These are phyloP conservation scores for Suillus brevipes DNA, from an alignment of 768 basidiomycete genomes.

Conservation along the genomic window DNA sequence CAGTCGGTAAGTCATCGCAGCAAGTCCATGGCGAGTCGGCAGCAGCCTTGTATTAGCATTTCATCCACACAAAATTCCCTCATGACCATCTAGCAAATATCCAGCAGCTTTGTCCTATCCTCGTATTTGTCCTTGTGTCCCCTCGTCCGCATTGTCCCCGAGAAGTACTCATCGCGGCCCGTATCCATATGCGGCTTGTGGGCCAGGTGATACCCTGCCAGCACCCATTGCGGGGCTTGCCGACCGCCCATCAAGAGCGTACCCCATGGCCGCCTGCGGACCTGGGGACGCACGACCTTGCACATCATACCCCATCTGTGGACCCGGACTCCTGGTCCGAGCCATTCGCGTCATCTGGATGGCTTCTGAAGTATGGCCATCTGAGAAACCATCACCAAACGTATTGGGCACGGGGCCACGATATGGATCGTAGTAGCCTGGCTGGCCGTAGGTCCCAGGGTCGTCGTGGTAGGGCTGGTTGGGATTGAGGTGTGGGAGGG, in stretches of 20 bases:
- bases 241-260: conserved; percentile 31
- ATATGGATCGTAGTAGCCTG: conserved; percentile 78
- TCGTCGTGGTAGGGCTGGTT: conserved; percentile 78
- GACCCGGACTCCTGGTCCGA: conserved; percentile 41
- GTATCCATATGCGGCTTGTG: conserved; percentile 46
- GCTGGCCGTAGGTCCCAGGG: conserved; percentile 42
- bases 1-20: conserved; percentile 12
- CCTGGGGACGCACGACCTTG: conserved; percentile 39
- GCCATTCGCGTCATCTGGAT: conserved; percentile 77
- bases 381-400: conserved; percentile 44
- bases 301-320: conserved; percentile 40
- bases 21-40: conserved; percentile 16
- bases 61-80: conserved; percentile 10
- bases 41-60: conserved; percentile 17
- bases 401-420: conserved; percentile 71
- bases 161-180: conserved; percentile 27
- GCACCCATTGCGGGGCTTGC: conserved; percentile 29
- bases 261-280: conserved; percentile 42
- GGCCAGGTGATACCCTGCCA: conserved; percentile 47
- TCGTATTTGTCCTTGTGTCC: not conserved
- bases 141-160: not conserved
- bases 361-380: conserved; percentile 47
- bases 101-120: not conserved
- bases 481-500: conserved; percentile 78
- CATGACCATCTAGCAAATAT: conserved; percentile 9